Evolutionary conservation across 2,329 filamentous ascomycete genomes (phyloP).

Genomic region (Aspergillus vadensis): DNA sequence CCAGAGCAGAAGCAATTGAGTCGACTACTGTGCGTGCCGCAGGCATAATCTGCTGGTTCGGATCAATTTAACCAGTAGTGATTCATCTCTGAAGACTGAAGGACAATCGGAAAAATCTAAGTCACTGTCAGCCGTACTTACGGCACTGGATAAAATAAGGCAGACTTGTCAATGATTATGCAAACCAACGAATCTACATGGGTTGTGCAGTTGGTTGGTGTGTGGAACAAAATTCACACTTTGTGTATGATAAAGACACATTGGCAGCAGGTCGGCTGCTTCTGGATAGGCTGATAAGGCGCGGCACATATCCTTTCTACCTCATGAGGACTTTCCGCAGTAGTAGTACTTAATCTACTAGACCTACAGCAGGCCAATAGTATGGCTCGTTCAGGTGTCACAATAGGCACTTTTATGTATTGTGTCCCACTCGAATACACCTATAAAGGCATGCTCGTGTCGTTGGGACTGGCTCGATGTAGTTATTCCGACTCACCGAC

Average conservation of each 20-base stretch:
- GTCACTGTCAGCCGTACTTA: not conserved
- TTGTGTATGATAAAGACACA: not conserved
- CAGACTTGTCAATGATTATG: not conserved
- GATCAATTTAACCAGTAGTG: no score
- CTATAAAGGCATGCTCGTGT: not conserved
- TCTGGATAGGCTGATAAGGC: not conserved
- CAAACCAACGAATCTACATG: not conserved
- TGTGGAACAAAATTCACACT: not conserved
- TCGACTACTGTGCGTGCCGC: not conserved
- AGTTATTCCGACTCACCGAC: constrained; percentile 5
- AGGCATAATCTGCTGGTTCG: no score
- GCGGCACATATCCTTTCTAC: not conserved
- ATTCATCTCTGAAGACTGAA: not conserved
- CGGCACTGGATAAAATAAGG: not conserved
- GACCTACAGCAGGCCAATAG: not conserved
- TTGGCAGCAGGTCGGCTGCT: not conserved
- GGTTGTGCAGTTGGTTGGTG: not conserved
- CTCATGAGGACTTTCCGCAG: not conserved
- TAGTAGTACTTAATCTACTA: not conserved
- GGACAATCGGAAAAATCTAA: not conserved
- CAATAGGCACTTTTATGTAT: not conserved
- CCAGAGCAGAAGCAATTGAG: not conserved
- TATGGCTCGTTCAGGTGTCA: not conserved
- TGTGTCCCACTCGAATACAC: not conserved
- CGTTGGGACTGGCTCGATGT: not conserved